Base-by-base conservation (phyloP, 371 early-diverging fungal genomes). In the Zychaea mexicana region DNA sequence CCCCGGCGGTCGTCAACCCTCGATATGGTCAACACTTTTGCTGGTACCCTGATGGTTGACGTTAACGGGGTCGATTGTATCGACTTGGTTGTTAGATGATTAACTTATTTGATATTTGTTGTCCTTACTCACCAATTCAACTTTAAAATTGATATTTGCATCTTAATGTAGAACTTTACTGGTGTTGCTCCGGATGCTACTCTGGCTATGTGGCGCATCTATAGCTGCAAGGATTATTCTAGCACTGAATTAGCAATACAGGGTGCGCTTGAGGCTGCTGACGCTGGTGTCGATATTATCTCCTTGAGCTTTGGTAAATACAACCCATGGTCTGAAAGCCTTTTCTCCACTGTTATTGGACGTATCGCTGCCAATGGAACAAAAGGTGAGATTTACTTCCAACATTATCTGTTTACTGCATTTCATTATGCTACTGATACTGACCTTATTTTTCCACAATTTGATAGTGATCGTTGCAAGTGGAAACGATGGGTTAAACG, bases 111-210 rank as follows among this genome's bases (percentile, higher is more conserved):
- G n/a, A n/a, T 42, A 17, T 42, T 42, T 42, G 13, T 19, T 54
- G 3, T 13, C 30, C 30, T 54, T 54, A n/a, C 32, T 24, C 24
- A 4, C 87, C n/a, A n/a, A n/a, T n/a, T n/a, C n/a, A n/a, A n/a
- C n/a, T n/a, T n/a, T n/a, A n/a, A n/a, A n/a, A n/a, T n/a, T n/a
- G n/a, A n/a, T n/a, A n/a, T n/a, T n/a, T n/a, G n/a, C n/a, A n/a
- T n/a, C n/a, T n/a, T n/a, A 88, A 36, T 32, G 12, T 47, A 63
- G 57, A 64, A 49, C 87, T 13, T 82, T 81, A 78, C 69, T 3
- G 90, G 90, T 5, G 87, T 88, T 17, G 90, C 90, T n/a, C 90
- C 90, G 1, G 79, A 80, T 28, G 86, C 74, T n/a, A 75, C 67
- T 1, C 52, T 79, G 12, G 79, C 76, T 49, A 70, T 73, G 68